Conservation (phyloP, 331 rosid species). For the Malus hybrid region DNA sequence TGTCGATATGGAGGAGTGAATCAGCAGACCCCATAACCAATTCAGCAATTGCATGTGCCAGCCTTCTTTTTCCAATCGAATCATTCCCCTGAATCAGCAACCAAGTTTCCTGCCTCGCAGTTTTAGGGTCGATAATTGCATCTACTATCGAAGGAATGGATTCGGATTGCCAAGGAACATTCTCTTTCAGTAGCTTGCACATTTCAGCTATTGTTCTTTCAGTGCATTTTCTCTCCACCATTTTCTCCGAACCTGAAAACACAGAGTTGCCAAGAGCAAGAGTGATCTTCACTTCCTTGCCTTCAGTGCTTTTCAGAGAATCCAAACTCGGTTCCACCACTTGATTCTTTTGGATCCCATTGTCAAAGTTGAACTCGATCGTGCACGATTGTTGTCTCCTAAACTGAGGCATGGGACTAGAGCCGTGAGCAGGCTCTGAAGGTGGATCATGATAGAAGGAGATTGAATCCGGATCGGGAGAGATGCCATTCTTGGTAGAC, state of each 20-base stretch:
- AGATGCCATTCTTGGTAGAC: conserved; percentile 35
- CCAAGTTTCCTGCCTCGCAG: conserved; percentile 51
- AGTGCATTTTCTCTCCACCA: conserved; percentile 35
- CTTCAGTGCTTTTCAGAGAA: conserved; percentile 47
- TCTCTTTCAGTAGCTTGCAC: conserved; percentile 71
- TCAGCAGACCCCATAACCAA: conserved; percentile 61
- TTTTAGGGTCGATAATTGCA: conserved; percentile 41
- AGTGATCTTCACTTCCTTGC: conserved; percentile 65
- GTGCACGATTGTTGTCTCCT: conserved; percentile 65
- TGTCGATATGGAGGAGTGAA: conserved; percentile 42
- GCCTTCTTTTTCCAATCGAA: conserved; percentile 55
- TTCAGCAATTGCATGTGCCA: conserved; percentile 66
- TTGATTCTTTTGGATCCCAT: conserved; percentile 31
- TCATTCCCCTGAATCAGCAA: conserved; percentile 73
- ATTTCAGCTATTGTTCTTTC: conserved; percentile 51
- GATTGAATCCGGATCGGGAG: conserved; percentile 53
- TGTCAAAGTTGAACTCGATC: conserved; percentile 65
- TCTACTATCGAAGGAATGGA: conserved; percentile 65
- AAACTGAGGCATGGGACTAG: conserved; percentile 47
- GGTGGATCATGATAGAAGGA: conserved; percentile 48
- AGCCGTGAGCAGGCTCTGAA: conserved; percentile 24
- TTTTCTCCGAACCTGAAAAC: conserved; percentile 44
- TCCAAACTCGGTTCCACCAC: conserved; percentile 37
- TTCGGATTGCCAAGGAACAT: conserved; percentile 95
- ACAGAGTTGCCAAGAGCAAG: conserved; percentile 75